Base-by-base conservation (phyloP, 805 yeast species). In the Wickerhamomyces xylosicus region DNA sequence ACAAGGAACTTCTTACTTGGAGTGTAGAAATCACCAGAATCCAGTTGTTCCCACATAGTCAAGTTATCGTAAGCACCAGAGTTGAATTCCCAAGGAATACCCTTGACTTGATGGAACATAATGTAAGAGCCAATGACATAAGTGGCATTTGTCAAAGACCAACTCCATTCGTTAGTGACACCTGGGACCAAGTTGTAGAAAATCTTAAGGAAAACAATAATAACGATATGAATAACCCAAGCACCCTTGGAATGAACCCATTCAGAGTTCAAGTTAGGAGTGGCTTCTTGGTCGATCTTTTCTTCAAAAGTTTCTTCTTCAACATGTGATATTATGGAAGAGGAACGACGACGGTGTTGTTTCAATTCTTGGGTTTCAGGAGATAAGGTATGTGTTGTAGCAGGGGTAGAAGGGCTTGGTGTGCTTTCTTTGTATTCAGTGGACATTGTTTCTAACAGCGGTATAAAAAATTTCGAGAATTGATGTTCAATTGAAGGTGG, bases 201-300 rank as follows among this genome's bases (percentile, higher is more conserved):
- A 19, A 84, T 54, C 54, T 86, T 85, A 41, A 90, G 66, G 36
- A 87, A 64, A 32, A 76, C 53, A 41, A 90, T 85, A 35, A 92
- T 72, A 21, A 87, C 94, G 36, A 92, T 68, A 61, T 90, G 98
- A 41, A 90, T 81, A 21, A 80, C 67, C 98, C 98, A 92, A 1
- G 97, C 97, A 36, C 95, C 98, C 53, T 90, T 87, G 52, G 77
- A 82, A 57, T 89, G 85, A 25, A 92, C 96, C 98, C 98, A 90
- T 49, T 79, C 79, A 20, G 97, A 97, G 58, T 92, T 92, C 62
- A 87, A 70, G 54, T 92, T 92, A 21, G 95, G 89, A 48, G 83
- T 76, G 37, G 87, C 67, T 39, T 82, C 80, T 62, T 90, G 97
- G 58, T 90, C 98, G 52, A 81, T 85, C 58, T 81, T 85, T 32